Conservation (phyloP, 805 yeast species). For the Pichia ethanolica region DNA sequence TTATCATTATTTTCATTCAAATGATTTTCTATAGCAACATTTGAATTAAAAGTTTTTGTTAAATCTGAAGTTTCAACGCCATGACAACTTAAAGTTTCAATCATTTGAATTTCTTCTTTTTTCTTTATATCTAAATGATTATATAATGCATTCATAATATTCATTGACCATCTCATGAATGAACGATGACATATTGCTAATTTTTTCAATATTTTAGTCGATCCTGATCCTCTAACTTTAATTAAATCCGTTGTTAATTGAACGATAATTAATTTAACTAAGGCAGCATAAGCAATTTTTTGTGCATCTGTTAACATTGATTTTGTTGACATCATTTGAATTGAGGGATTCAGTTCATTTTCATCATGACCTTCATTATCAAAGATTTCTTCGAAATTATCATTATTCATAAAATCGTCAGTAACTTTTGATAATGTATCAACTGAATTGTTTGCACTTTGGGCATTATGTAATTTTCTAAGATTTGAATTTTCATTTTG, state of each 20-base stretch:
- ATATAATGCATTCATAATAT: constrained; percentile 62
- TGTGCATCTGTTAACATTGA: constrained; percentile 75
- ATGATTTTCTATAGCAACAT: constrained; percentile 44
- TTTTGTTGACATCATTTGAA: constrained; percentile 73
- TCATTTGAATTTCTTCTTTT: constrained; percentile 74
- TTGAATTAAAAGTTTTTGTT: constrained; percentile 44
- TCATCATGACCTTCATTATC: constrained; percentile 21
- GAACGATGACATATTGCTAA: constrained; percentile 65
- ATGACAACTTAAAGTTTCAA: constrained; percentile 76
- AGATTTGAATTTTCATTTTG: constrained; percentile 28
- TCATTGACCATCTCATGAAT: constrained; percentile 78
- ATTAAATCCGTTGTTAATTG: constrained; percentile 82
- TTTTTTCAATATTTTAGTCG: constrained; percentile 47
- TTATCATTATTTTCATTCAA: constrained; percentile 20
- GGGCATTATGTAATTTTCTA: constrained; percentile 20
- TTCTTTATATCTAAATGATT: constrained; percentile 69
- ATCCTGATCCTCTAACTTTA: constrained; percentile 43
- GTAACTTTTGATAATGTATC: constrained; percentile 4
- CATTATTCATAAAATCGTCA: constrained; percentile 14
- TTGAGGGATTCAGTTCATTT: constrained; percentile 40
- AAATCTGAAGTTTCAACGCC: constrained; percentile 74
- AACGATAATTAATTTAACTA: constrained; percentile 65
- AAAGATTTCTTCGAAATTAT: constrained; percentile 19
- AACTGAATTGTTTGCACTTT: neutral
- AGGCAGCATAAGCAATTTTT: constrained; percentile 85